These are phyloP conservation scores for Acanthamoeba sp. DNA, from an alignment of 208 protist genomes.

Conservation along the genomic window DNA sequence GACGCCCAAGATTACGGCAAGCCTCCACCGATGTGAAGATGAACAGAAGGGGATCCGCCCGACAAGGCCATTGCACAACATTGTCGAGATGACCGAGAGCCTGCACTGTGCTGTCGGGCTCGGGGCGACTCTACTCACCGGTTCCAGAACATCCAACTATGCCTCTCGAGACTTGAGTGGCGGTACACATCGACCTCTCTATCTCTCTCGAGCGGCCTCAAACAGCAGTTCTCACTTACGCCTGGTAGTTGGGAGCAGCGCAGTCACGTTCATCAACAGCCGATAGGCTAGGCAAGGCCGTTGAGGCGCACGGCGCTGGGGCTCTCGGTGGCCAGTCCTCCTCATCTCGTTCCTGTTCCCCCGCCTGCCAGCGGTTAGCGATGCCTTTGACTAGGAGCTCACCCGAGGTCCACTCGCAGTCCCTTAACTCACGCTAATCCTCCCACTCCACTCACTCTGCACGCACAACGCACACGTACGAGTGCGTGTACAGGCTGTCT, in stretches of 20 bases:
- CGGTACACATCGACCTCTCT: not conserved
- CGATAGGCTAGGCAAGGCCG: not conserved
- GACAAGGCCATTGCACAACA: too few species aligned
- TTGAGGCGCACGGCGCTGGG: not conserved
- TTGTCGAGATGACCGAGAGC: too few species aligned
- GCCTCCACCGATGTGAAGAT: too few species aligned
- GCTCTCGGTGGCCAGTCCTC: not conserved
- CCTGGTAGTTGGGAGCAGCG: not conserved
- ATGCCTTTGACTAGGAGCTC: constrained; percentile 58
- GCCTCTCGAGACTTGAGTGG: too few species aligned
- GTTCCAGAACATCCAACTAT: not conserved
- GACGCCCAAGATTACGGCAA: not conserved
- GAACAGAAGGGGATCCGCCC: too few species aligned
- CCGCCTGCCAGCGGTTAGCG: not conserved
- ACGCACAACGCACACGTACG: too few species aligned
- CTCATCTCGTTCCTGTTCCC: constrained; percentile 69
- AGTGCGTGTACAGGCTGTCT: too few species aligned
- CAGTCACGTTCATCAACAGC: not conserved
- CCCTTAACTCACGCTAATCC: not conserved
- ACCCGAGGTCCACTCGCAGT: not conserved
- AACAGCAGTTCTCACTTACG: not conserved
- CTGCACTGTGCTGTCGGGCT: constrained; percentile 14
- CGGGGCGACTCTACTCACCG: not conserved
- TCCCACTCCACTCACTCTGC: not conserved
- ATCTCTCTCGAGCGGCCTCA: not conserved